These are phyloP conservation scores for Collybiopsis luxurians DNA, from an alignment of 768 basidiomycete species.

Conservation along the genomic window DNA sequence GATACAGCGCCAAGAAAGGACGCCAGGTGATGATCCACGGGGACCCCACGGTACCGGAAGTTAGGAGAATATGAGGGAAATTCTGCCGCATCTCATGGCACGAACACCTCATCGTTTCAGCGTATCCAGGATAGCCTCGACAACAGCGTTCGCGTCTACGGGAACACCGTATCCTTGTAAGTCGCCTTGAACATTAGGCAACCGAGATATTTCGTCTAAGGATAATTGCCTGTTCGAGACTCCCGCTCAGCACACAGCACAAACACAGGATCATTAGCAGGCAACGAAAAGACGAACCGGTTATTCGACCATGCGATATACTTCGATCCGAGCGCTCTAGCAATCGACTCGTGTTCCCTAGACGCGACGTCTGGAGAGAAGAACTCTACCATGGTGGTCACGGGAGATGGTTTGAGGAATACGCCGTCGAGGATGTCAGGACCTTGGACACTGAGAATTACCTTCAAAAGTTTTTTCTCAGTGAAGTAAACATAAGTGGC, in stretches of 20 bases:
- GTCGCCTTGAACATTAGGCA: constrained; percentile 30
- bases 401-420: constrained; percentile 62
- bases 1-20: too few species aligned
- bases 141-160: constrained; percentile 40
- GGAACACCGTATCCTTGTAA: constrained; percentile 23
- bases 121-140: constrained; percentile 32
- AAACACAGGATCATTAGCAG: not conserved
- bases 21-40: too few species aligned
- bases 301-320: constrained; percentile 60
- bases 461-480: constrained; percentile 27
- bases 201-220: constrained; percentile 14
- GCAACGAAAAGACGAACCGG: constrained; percentile 11
- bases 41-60: too few species aligned
- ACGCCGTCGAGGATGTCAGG: constrained; percentile 63
- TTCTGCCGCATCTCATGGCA: too few species aligned
- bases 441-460: constrained; percentile 61
- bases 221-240: constrained; percentile 35
- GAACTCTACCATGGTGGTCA: constrained; percentile 73
- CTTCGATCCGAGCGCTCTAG: constrained; percentile 47
- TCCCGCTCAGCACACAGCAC: constrained; percentile 4
- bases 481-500: constrained; percentile 5
- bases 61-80: too few species aligned
- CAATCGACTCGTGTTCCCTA: constrained; percentile 58
- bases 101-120: constrained; percentile 8
- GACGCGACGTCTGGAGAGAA: constrained; percentile 67